These are phyloP conservation scores for Arthrobotrys iridis DNA, from an alignment of 2,329 filamentous ascomycete species.

Conservation along the genomic window DNA sequence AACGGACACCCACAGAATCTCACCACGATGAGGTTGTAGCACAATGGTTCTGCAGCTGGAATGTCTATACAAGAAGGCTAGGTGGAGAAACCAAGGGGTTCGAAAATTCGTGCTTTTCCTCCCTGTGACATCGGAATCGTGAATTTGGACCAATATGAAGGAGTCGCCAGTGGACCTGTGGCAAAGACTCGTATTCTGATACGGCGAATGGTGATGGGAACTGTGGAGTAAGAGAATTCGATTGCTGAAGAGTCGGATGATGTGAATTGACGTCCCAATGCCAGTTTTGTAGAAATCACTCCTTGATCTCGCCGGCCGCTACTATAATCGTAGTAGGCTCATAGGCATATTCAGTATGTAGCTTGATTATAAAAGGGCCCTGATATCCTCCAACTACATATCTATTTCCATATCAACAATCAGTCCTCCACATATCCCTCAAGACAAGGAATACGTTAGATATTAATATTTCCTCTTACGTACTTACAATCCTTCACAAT, in stretches of 20 bases:
- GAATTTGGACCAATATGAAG: not conserved
- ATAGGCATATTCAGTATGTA: too few species aligned
- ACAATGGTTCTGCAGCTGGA: too few species aligned
- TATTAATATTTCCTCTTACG: too few species aligned
- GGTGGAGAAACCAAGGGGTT: too few species aligned
- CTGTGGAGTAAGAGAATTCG: not conserved
- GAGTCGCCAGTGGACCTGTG: not conserved
- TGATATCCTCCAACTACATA: not conserved
- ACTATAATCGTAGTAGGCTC: too few species aligned
- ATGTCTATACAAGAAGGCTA: not conserved
- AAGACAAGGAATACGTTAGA: too few species aligned
- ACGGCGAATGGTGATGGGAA: not conserved
- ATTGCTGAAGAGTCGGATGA: too few species aligned
- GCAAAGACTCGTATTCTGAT: constrained; percentile 7
- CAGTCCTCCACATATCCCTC: not conserved
- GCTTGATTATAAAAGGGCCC: not conserved
- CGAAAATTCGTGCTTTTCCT: not conserved
- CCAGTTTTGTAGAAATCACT: too few species aligned
- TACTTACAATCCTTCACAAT: not conserved
- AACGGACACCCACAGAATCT: not conserved
- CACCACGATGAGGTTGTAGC: not conserved
- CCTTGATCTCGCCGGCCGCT: too few species aligned
- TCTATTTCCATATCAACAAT: not conserved
- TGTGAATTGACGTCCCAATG: too few species aligned
- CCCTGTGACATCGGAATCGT: not conserved